phyloP scores from a whole-genome alignment of 768 basidiomycete genomes.

The Russula lepida region DNA sequence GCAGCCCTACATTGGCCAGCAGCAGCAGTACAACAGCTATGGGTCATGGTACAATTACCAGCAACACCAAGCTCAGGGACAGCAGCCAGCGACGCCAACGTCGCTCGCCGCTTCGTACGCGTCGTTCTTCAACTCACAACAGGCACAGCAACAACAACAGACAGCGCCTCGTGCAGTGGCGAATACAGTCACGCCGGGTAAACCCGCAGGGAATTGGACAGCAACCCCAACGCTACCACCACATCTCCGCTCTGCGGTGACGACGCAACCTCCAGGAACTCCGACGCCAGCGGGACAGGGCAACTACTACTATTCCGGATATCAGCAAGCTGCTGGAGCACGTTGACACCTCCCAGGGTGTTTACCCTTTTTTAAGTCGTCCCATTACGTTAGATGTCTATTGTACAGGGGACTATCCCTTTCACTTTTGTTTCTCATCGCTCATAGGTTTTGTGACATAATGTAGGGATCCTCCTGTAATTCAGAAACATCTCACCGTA shows the following conservation, averaged over 20 bases:
- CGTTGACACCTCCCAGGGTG: background rate
- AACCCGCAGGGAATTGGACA: slow-evolving; percentile 23
- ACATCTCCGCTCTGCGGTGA: slow-evolving; percentile 30
- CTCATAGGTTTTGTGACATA: background rate
- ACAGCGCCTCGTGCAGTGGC: slow-evolving; percentile 39
- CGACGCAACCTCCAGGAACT: slow-evolving; percentile 20
- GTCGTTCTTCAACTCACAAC: slow-evolving; percentile 32
- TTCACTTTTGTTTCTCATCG: background rate
- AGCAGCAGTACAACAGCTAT: slow-evolving; percentile 36
- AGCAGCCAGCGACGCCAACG: slow-evolving; percentile 31
- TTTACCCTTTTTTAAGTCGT: background rate
- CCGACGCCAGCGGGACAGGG: slow-evolving; percentile 23
- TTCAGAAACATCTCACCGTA: background rate
- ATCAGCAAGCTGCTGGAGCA: slow-evolving; percentile 21
- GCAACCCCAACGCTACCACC: slow-evolving; percentile 34
- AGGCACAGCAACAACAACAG: slow-evolving; percentile 23
- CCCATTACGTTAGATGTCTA: slow-evolving; percentile 8
- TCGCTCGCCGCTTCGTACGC: slow-evolving; percentile 33
- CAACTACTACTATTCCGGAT: slow-evolving; percentile 23
- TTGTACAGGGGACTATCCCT: slow-evolving; percentile 4
- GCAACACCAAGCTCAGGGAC: slow-evolving; percentile 30
- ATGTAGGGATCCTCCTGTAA: slow-evolving; percentile 2
- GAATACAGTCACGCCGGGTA: slow-evolving; percentile 39
- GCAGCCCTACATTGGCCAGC: slow-evolving; percentile 30
- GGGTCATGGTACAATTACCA: slow-evolving; percentile 38